These are phyloP conservation scores for Fusarium tupiense DNA, from an alignment of 2,329 filamentous ascomycete species.

Conservation along the genomic window DNA sequence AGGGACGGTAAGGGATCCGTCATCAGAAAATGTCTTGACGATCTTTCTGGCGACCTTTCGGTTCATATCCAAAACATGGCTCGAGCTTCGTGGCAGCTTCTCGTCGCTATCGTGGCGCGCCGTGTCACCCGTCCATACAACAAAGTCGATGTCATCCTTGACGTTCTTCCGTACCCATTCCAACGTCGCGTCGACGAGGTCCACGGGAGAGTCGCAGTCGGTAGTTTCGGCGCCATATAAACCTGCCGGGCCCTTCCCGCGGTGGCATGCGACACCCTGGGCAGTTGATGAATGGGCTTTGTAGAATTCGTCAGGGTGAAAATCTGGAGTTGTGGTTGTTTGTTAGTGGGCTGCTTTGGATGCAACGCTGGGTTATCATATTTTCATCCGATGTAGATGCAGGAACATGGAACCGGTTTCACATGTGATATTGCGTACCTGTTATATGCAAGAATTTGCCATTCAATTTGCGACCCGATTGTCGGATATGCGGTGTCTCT, in stretches of 20 bases:
- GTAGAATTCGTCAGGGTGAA: conserved; percentile 93
- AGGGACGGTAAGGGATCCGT: conserved; percentile 72
- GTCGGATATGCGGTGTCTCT: conserved; percentile 25
- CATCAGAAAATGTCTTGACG: conserved; percentile 73
- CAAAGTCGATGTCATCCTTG: conserved; percentile 84
- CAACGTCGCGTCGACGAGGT: conserved; percentile 88
- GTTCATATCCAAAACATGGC: conserved; percentile 83
- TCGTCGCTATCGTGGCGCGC: conserved; percentile 91
- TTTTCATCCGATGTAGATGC: conserved; percentile 18
- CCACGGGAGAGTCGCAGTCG: conserved; percentile 85
- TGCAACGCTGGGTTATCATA: neutral
- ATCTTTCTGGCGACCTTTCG: conserved; percentile 80
- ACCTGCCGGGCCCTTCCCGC: conserved; percentile 79
- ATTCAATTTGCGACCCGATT: conserved; percentile 60
- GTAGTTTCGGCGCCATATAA: conserved; percentile 85
- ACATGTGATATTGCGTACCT: conserved; percentile 62
- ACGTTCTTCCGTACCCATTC: conserved; percentile 85
- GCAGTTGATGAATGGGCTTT: conserved; percentile 78
- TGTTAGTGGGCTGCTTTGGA: conserved; percentile 21
- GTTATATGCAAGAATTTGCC: conserved; percentile 90
- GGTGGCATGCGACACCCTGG: conserved; percentile 79
- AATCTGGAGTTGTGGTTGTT: conserved; percentile 65
- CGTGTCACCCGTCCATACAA: conserved; percentile 92
- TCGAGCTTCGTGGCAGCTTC: conserved; percentile 75
- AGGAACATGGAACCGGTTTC: conserved; percentile 6